phyloP scores from a whole-genome alignment of 768 basidiomycete species.

The Exsudoporus frostii region DNA sequence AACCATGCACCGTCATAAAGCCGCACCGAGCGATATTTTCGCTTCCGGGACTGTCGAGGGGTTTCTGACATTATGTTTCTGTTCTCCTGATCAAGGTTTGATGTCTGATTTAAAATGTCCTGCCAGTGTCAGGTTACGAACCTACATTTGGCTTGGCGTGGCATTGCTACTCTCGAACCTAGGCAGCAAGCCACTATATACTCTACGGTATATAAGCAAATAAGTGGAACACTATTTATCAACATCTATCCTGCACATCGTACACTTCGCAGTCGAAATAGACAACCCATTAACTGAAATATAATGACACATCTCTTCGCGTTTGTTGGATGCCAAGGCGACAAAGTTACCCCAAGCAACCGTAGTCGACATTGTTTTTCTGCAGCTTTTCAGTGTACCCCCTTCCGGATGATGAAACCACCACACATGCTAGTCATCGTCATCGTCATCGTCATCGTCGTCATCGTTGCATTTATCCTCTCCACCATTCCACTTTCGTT shows the following conservation, averaged over 20 bases:
- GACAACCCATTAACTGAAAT: slow-evolving; percentile 25
- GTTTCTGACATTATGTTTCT: slow-evolving; percentile 19
- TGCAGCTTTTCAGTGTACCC: not conserved
- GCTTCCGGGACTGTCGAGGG: slow-evolving; percentile 34
- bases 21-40: slow-evolving; percentile 52
- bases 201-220: slow-evolving; percentile 22
- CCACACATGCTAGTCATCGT: slow-evolving; percentile 35
- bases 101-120: not conserved
- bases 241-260: not conserved
- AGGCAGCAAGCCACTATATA: not conserved
- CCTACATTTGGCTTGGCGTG: not conserved
- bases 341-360: not conserved
- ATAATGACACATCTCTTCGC: slow-evolving; percentile 18
- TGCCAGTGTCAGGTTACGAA: not conserved
- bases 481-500: slow-evolving; percentile 82
- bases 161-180: not conserved
- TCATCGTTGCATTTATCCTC: slow-evolving; percentile 44
- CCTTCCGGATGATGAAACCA: not conserved
- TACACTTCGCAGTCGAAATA: slow-evolving; percentile 10
- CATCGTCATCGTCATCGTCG: slow-evolving; percentile 47
- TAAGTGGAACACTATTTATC: slow-evolving; percentile 1
- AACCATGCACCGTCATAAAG: not conserved
- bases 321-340: slow-evolving; percentile 2
- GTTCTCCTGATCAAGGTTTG: not conserved
- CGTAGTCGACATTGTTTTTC: not conserved